These are phyloP conservation scores for Polytrichum formosum DNA, from an alignment of 225 moss, liverwort and hornwort species.

Conservation along the genomic window DNA sequence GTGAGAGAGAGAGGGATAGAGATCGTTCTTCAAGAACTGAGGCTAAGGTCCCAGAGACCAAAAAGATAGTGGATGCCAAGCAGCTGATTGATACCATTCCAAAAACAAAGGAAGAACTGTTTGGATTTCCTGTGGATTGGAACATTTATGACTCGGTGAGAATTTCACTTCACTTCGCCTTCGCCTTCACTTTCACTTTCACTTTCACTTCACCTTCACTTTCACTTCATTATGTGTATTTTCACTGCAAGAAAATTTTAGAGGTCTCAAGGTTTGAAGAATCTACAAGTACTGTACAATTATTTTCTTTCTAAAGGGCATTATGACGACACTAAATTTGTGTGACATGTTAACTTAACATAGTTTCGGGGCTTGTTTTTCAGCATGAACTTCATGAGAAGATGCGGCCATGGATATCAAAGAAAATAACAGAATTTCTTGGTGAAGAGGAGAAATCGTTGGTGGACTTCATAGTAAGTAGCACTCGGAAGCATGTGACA, in stretches of 20 bases:
- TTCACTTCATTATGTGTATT: no score
- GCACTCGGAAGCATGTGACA: slow-evolving; percentile 84
- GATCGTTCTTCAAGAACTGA: slow-evolving; percentile 52
- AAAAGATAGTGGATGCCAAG: slow-evolving; percentile 86
- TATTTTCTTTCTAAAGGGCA: no score
- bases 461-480: slow-evolving; percentile 95
- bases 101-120: slow-evolving; percentile 91
- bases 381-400: slow-evolving; percentile 95
- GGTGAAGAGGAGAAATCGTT: slow-evolving; percentile 87
- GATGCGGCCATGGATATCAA: slow-evolving; percentile 96
- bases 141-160: slow-evolving; percentile 83
- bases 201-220: neutral
- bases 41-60: slow-evolving; percentile 55
- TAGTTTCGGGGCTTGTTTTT: slow-evolving; percentile 3
- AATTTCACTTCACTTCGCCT: neutral
- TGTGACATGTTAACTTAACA: neutral
- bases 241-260: no score
- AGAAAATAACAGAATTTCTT: slow-evolving; percentile 94
- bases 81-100: slow-evolving; percentile 92
- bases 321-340: neutral
- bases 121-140: slow-evolving; percentile 90
- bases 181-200: no score
- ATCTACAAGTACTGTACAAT: no score
- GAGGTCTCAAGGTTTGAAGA: no score
- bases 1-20: slow-evolving; percentile 43